Evolutionary conservation across 2,329 filamentous ascomycete species (phyloP), one percentile per base, ranked within the genome.

Genomic region (Apiospora malaysiana): DNA sequence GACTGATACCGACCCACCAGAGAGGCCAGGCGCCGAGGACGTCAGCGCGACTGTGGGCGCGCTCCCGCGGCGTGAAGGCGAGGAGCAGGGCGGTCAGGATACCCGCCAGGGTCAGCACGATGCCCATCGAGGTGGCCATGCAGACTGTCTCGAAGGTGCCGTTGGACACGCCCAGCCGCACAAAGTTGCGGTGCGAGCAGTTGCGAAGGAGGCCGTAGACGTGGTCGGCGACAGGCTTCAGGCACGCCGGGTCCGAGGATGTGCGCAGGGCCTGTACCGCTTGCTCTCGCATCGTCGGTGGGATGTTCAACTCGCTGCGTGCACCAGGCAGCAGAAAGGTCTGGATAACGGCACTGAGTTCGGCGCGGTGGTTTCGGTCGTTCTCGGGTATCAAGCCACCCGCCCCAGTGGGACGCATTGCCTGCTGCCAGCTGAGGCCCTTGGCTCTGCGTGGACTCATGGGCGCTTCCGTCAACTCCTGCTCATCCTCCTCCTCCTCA

Each of bases 131-230:
- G 1, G 83, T 85, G 1, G 84, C 83, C 42, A 84, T 81, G 77
- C 84, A 86, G 14, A 86, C 74, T 1, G 85, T 86, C 76, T 86
- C 84, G 69, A 85, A 83, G 2, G 84, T 86, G 47, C 85, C 85
- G 75, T 86, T 88, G 75, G 83, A 86, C 45, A 88, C 84, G 71
- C 86, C 87, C 8, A 89, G 81, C 49, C 86, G 84, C 65, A 88
- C 80, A 73, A 89, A 85, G 76, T 85, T 83, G 69, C 85, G 81
- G 74, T 85, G 81, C 25, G 84, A 86, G 79, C 85, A 86, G 76
- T 83, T 85, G 71, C 81, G 82, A 23, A 86, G 80, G 42, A 86
- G 81, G 43, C 81, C 77, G 74, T 85, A 84, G 47, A 83, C 81
- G 75, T 86, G 84, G 71, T 85, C 83, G 42, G 83, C 84, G 7